phyloP scores from a whole-genome alignment of 768 basidiomycete genomes.

The Pisolithus marmoratus region DNA sequence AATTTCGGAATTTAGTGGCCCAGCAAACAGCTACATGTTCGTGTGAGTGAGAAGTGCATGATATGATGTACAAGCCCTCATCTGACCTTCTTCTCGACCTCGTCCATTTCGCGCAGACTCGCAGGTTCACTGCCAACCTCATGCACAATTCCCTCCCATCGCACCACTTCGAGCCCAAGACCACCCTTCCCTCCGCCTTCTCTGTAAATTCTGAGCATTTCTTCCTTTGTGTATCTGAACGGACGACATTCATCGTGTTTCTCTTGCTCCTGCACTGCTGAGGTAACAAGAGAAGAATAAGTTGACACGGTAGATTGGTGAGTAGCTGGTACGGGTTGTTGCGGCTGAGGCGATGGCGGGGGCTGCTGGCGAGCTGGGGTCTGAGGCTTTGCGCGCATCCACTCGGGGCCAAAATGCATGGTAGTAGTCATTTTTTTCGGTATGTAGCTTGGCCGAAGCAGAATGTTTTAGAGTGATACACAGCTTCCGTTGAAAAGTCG shows the following conservation, averaged over 20 bases:
- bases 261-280: slow-evolving; percentile 45
- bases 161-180: slow-evolving; percentile 79
- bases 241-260: slow-evolving; percentile 63
- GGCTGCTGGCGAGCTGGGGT: slow-evolving; percentile 45
- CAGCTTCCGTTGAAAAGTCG: slow-evolving; percentile 11
- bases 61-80: slow-evolving; percentile 6
- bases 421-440: slow-evolving; percentile 44
- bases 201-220: slow-evolving; percentile 76
- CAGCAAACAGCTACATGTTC: slow-evolving; percentile 64
- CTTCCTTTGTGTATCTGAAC: slow-evolving; percentile 85
- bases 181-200: slow-evolving; percentile 71
- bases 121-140: slow-evolving; percentile 70
- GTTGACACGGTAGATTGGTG: slow-evolving; percentile 61
- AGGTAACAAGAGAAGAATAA: slow-evolving; percentile 53
- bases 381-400: slow-evolving; percentile 82
- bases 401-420: slow-evolving; percentile 90
- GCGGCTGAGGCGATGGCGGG: slow-evolving; percentile 57
- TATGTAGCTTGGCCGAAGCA: slow-evolving; percentile 6
- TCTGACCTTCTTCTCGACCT: slow-evolving; percentile 83
- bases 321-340: slow-evolving; percentile 29
- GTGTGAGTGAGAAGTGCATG: slow-evolving; percentile 20
- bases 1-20: slow-evolving; percentile 77
- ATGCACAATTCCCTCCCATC: slow-evolving; percentile 85
- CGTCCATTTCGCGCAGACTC: slow-evolving; percentile 72
- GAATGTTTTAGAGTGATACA: neutral